These are phyloP conservation scores for Xylaria sp. DNA, from an alignment of 2,329 filamentous ascomycete species.

Conservation along the genomic window DNA sequence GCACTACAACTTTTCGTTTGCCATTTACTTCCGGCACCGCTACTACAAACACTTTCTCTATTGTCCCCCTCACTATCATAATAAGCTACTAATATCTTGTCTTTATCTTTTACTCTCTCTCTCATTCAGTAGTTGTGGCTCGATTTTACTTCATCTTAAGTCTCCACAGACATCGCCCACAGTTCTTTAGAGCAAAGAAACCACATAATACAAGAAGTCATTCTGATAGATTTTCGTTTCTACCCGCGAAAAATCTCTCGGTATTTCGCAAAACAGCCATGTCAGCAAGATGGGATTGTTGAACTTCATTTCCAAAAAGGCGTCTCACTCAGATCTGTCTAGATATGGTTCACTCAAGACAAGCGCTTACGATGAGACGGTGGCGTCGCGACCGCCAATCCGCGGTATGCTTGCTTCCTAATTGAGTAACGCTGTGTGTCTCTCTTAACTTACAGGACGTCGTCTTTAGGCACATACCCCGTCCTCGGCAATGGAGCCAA, in stretches of 20 bases:
- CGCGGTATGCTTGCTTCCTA: slow-evolving; percentile 40
- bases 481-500: slow-evolving; percentile 49
- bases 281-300: slow-evolving; percentile 44
- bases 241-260: background rate
- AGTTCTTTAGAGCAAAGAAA: background rate
- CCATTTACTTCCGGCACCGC: background rate
- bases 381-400: slow-evolving; percentile 46
- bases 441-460: slow-evolving; percentile 25
- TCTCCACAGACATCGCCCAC: background rate
- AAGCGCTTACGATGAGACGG: slow-evolving; percentile 47
- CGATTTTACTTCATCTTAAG: background rate
- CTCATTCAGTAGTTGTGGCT: background rate
- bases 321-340: slow-evolving; percentile 24
- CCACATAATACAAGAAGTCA: background rate
- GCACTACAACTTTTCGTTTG: background rate
- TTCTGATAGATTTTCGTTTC: background rate
- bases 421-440: slow-evolving; percentile 29
- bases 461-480: slow-evolving; percentile 46
- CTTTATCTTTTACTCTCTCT: background rate
- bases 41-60: background rate
- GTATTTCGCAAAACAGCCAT: background rate
- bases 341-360: slow-evolving; percentile 39
- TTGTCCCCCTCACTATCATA: background rate
- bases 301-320: slow-evolving; percentile 43
- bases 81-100: background rate